phyloP scores from a whole-genome alignment of 495 filamentous ascomycete genomes.

The Glarea lozoyensis region DNA sequence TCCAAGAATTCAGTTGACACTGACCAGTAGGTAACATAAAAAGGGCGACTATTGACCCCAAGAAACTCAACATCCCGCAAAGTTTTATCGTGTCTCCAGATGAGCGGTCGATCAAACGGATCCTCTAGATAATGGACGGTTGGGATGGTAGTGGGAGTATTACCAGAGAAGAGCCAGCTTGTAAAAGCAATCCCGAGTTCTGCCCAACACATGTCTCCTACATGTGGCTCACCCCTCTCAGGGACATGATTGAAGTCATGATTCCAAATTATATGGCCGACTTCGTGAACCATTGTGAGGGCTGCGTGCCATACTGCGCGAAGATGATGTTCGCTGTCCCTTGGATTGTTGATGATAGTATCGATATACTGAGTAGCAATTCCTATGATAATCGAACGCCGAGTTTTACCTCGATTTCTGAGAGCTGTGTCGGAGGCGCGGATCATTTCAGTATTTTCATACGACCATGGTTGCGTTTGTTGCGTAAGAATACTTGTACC shows the following conservation, averaged over 20 bases:
- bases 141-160: constrained; percentile 1
- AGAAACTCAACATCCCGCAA: not conserved
- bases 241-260: constrained; percentile 9
- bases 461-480: not conserved
- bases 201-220: constrained; percentile 2
- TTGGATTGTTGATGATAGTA: not conserved
- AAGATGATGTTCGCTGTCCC: constrained; percentile 3
- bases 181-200: constrained; percentile 9
- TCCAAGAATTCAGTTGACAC: constrained; percentile 5
- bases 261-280: constrained; percentile 9
- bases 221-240: constrained; percentile 3
- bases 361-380: constrained; percentile 13
- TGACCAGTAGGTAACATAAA: constrained; percentile 6
- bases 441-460: not conserved
- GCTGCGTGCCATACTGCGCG: not conserved
- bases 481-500: constrained; percentile 7
- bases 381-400: constrained; percentile 5
- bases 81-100: not conserved
- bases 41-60: not conserved
- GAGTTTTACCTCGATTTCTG: not conserved
- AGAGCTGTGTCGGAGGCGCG: not conserved
- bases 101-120: constrained; percentile 1
- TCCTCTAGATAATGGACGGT: not conserved
- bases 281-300: constrained; percentile 11
- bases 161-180: constrained; percentile 8